phyloP scores from a whole-genome alignment of 78 protist species.

The Dictyostelium capitatum region DNA sequence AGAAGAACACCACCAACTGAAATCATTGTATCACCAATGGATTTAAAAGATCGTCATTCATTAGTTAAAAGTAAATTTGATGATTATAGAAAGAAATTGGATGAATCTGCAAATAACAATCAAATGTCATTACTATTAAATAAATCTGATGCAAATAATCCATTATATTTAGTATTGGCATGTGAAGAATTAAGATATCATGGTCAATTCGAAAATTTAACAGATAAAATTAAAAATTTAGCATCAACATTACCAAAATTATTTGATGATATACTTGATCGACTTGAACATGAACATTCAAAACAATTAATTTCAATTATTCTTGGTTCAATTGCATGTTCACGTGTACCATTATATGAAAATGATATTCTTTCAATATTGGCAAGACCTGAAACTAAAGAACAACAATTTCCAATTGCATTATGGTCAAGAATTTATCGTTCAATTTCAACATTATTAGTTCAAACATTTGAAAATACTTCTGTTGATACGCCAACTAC shows the following conservation, averaged over 20 bases:
- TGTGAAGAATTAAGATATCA: constrained; percentile 79
- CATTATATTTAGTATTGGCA: constrained; percentile 75
- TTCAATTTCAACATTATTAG: constrained; percentile 20
- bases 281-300: constrained; percentile 81
- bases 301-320: constrained; percentile 18
- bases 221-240: constrained; percentile 47
- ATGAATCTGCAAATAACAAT: constrained; percentile 72
- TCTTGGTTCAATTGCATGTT: constrained; percentile 61
- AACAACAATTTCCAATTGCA: constrained; percentile 49
- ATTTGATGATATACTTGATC: constrained; percentile 69
- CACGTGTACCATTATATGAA: constrained; percentile 68
- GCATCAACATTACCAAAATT: constrained; percentile 63
- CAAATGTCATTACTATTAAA: constrained; percentile 67
- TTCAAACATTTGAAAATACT: neutral
- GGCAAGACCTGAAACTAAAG: constrained; percentile 30
- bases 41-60: constrained; percentile 24
- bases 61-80: constrained; percentile 47
- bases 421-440: constrained; percentile 63
- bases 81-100: constrained; percentile 85
- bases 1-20: constrained; percentile 35
- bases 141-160: constrained; percentile 77
- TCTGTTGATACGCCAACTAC: too few relatives aligned
- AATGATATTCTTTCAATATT: constrained; percentile 31
- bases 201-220: constrained; percentile 82
- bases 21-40: constrained; percentile 54